phyloP scores from a whole-genome alignment of 257 asterid genomes.

The Buddleja alternifolia region DNA sequence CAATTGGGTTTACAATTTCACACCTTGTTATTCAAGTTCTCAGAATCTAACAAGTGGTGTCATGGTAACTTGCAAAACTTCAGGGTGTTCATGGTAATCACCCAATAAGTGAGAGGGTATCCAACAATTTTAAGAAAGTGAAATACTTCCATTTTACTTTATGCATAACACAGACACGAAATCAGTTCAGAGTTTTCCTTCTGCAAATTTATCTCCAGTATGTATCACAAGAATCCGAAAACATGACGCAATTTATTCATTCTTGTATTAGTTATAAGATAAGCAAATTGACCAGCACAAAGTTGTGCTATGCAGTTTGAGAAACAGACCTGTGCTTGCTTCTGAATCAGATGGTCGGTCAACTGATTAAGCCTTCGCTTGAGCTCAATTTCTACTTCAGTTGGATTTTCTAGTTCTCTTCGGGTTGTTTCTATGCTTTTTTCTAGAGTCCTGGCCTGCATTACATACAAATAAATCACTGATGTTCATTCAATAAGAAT shows the following conservation, averaged over 20 bases:
- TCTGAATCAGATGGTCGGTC: constrained; percentile 90
- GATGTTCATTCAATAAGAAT: not conserved
- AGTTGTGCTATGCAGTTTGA: constrained; percentile 21
- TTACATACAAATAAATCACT: constrained; percentile 1
- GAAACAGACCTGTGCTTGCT: constrained; percentile 86
- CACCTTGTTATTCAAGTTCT: too few relatives aligned
- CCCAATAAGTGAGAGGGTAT: too few relatives aligned
- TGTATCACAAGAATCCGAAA: constrained; percentile 15
- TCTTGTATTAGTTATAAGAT: not conserved
- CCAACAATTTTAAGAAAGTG: too few relatives aligned
- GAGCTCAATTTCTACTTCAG: constrained; percentile 90
- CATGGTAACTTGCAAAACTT: too few relatives aligned
- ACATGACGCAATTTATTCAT: not conserved
- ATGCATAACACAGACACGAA: constrained; percentile 1
- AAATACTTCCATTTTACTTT: not conserved
- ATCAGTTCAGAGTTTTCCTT: not conserved
- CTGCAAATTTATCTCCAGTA: constrained; percentile 3
- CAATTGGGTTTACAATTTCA: too few relatives aligned
- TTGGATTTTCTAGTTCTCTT: constrained; percentile 66
- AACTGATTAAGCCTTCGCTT: constrained; percentile 87
- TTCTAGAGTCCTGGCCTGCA: constrained; percentile 77
- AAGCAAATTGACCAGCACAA: constrained; percentile 4
- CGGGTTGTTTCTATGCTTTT: constrained; percentile 65
- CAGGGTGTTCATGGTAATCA: too few relatives aligned
- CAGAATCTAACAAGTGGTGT: too few relatives aligned